phyloP scores from a whole-genome alignment of 805 yeast genomes.

The Hemisphaericaspora nanyangensis region DNA sequence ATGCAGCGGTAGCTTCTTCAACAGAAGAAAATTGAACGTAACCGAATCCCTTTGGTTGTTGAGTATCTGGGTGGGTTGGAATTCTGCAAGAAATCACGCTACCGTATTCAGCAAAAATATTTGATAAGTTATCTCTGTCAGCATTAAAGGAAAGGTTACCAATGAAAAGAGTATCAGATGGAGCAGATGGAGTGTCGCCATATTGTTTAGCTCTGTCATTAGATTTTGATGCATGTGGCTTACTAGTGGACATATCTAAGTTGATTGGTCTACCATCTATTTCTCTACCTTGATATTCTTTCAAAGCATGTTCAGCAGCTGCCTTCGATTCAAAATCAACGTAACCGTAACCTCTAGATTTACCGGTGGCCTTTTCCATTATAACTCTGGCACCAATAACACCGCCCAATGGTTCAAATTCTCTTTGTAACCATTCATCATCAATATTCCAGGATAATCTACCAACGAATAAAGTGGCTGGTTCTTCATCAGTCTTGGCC shows the following conservation, averaged over 20 bases:
- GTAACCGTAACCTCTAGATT: constrained; percentile 96
- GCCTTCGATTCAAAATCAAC: constrained; percentile 83
- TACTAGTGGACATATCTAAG: constrained; percentile 85
- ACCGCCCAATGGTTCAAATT: constrained; percentile 80
- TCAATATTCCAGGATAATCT: constrained; percentile 97
- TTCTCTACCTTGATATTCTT: constrained; percentile 85
- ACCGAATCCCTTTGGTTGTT: constrained; percentile 98
- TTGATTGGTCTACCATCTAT: constrained; percentile 96
- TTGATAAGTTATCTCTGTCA: constrained; percentile 73
- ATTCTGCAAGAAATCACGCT: constrained; percentile 84
- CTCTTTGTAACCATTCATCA: constrained; percentile 87
- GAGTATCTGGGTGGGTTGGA: constrained; percentile 98
- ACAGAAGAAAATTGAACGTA: constrained; percentile 86
- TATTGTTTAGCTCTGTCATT: constrained; percentile 82
- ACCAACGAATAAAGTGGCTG: constrained; percentile 92
- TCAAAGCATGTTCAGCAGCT: constrained; percentile 81
- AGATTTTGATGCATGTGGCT: constrained; percentile 58
- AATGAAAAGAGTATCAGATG: constrained; percentile 92
- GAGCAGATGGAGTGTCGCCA: constrained; percentile 88
- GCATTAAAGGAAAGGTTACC: constrained; percentile 95
- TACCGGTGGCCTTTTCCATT: constrained; percentile 85
- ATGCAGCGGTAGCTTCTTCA: constrained; percentile 88
- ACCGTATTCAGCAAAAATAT: constrained; percentile 74
- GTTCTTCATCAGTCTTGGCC: constrained; percentile 54
- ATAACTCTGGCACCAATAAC: constrained; percentile 88